Evolutionary conservation across 345 rosid species (phyloP), one percentile per base, ranked within the genome.

Genomic region (thale cress (Arabidopsis thaliana)): DNA sequence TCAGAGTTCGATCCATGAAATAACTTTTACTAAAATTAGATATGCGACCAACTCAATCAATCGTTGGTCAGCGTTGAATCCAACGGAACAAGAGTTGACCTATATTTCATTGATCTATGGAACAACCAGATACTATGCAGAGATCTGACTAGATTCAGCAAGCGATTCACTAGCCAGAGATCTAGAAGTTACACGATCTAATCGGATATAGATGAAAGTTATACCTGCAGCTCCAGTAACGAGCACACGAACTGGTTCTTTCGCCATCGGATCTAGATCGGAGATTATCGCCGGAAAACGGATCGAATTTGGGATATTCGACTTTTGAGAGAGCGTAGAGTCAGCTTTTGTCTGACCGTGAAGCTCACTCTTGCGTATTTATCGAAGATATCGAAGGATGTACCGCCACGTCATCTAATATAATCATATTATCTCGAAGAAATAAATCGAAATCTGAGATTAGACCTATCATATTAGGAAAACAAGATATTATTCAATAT

Each of bases 191-290:
- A 53, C 34, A 51, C 0, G 38, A 70, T 48, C 76, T 45, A 42
- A 33, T 48, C 76, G 46, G 51, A 33, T 5, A 24, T 25, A 50
- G 0, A 32, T 28, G 2, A 66, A 34, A 13, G 69, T 51, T 85
- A 12, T 44, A 95, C 99, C 99, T 81, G 99, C 99, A 74, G 99
- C 99, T 4, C 98, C 99, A 50, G 98, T 95, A 62, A 95, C 98
- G 76, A 95, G 99, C 57, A 95, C 96, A 81, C 98, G 98, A 70
- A 84, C 94, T 32, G 97, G 97, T 60, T 90, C 94, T 75, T 88
- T 91, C 30, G 90, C 99, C 99, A 95, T 92, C 78, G 83, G 68
- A 64, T 71, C 75, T 28, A 61, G 80, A 79, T 65, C 62, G 74
- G 60, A 23, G 70, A 25, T 38, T 20, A 68, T 62, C 73, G 57